A percentile compares a stretch with the other conserved stretches of the same genome.
Evolutionary conservation across 805 yeast genomes (phyloP).

Genomic region (Yarrowia sp.): DNA sequence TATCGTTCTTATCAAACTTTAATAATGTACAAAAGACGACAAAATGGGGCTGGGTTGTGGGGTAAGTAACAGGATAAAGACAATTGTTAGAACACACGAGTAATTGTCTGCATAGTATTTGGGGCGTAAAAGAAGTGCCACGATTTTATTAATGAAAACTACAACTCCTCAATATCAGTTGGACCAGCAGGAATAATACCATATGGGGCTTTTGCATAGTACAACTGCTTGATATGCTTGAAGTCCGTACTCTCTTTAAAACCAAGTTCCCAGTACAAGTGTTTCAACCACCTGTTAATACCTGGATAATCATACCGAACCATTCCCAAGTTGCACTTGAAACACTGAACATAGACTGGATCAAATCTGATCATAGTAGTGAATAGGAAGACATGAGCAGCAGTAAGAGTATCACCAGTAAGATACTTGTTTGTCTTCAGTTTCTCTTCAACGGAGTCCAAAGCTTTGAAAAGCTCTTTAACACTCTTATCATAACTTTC

Average conservation of each 20-base stretch:
- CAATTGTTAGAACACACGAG: too few relatives aligned
- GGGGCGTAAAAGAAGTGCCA: too few relatives aligned
- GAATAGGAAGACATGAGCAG: constrained; percentile 84
- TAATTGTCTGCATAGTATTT: too few relatives aligned
- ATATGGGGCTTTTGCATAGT: not conserved
- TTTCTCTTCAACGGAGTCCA: constrained; percentile 67
- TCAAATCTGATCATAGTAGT: constrained; percentile 90
- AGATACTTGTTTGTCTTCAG: constrained; percentile 50
- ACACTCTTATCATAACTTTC: constrained; percentile 75
- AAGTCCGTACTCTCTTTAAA: constrained; percentile 79
- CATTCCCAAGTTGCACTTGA: constrained; percentile 84
- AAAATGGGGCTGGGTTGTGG: not conserved
- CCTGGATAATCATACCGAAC: constrained; percentile 76
- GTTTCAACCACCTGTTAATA: constrained; percentile 74
- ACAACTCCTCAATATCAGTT: not conserved
- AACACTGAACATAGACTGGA: constrained; percentile 90
- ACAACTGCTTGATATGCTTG: constrained; percentile 71
- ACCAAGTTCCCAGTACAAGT: constrained; percentile 76
- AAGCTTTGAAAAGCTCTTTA: constrained; percentile 55
- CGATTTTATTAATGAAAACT: too few relatives aligned
- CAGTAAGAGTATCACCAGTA: constrained; percentile 68
- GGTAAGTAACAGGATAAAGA: too few relatives aligned
- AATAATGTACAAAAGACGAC: not conserved
- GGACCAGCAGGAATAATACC: not conserved
- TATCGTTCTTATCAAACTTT: not conserved